These are phyloP conservation scores for Closterium sp. DNA, from an alignment of 139 green algal genomes.

Conservation along the genomic window DNA sequence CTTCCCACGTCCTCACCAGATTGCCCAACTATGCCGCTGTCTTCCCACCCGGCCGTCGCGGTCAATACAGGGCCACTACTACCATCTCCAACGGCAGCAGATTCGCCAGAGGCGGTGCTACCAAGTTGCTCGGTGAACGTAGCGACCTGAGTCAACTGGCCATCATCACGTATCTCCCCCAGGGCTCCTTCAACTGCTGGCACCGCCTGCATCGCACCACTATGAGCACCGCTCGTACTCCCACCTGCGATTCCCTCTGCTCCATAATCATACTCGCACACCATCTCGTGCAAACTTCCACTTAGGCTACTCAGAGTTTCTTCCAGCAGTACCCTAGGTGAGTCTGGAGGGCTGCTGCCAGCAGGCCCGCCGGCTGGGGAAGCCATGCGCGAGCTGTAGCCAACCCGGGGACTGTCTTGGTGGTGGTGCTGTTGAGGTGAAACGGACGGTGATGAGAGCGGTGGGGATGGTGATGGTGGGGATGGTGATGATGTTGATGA, in stretches of 20 bases:
- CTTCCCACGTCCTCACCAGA: neutral
- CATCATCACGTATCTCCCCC: too few relatives aligned
- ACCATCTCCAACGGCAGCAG: neutral
- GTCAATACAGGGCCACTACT: neutral
- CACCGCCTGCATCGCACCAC: neutral
- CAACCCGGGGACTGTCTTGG: neutral
- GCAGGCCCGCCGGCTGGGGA: neutral
- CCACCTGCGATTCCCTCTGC: neutral
- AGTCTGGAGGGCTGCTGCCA: neutral
- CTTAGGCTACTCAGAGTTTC: neutral
- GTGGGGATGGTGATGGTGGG: neutral
- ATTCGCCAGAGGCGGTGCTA: too few relatives aligned
- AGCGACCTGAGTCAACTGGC: too few relatives aligned
- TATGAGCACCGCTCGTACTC: neutral
- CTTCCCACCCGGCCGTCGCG: neutral
- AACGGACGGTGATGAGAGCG: neutral
- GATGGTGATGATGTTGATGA: neutral
- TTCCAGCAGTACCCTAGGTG: neutral
- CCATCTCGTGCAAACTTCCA: neutral
- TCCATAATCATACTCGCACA: neutral
- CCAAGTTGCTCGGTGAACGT: too few relatives aligned
- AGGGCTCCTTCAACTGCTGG: neutral
- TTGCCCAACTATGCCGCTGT: neutral
- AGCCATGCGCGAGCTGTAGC: neutral
- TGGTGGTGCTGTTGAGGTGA: neutral